phyloP scores from a whole-genome alignment of 371 early-diverging fungal species.

The Polyrhizophydium stewartii region DNA sequence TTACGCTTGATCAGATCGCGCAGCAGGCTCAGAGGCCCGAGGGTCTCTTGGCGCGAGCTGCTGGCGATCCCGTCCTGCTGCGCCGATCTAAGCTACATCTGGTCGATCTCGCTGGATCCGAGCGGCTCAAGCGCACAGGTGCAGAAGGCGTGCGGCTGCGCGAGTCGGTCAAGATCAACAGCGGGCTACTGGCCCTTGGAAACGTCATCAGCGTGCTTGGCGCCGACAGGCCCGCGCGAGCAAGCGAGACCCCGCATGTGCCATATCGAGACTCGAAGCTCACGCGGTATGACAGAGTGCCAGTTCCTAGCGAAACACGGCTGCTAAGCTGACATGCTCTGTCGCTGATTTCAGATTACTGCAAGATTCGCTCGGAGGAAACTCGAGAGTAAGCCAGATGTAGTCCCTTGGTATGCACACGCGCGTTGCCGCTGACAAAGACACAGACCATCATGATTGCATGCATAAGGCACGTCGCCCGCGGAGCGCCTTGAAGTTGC shows the following conservation, averaged over 20 bases:
- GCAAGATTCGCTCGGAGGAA: constrained; percentile 96
- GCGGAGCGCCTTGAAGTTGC: not conserved
- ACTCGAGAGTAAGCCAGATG: constrained; percentile 38
- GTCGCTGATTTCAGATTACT: constrained; percentile 57
- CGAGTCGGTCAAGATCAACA: constrained; percentile 54
- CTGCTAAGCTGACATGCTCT: not conserved
- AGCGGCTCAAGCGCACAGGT: constrained; percentile 51
- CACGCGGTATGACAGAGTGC: constrained; percentile 15
- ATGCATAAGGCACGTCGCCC: constrained; percentile 22
- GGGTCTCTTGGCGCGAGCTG: too few species aligned
- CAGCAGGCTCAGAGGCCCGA: not conserved
- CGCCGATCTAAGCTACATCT: constrained; percentile 32
- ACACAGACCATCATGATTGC: constrained; percentile 39
- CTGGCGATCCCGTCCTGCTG: not conserved
- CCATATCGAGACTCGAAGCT: constrained; percentile 43
- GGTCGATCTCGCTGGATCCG: constrained; percentile 60
- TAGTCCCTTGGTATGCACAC: not conserved
- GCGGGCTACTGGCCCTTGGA: constrained; percentile 40
- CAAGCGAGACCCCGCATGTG: constrained; percentile 13
- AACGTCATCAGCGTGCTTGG: constrained; percentile 42
- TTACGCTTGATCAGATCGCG: constrained; percentile 26
- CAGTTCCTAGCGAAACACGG: too few species aligned
- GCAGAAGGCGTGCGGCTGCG: constrained; percentile 53
- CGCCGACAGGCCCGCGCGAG: constrained; percentile 5
- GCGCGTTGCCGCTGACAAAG: not conserved